Percentiles rank a stretch among this genome's conserved stretches.
phyloP scores from a whole-genome alignment of 108 stramenopile genomes.

The Cyclotella baltica region DNA sequence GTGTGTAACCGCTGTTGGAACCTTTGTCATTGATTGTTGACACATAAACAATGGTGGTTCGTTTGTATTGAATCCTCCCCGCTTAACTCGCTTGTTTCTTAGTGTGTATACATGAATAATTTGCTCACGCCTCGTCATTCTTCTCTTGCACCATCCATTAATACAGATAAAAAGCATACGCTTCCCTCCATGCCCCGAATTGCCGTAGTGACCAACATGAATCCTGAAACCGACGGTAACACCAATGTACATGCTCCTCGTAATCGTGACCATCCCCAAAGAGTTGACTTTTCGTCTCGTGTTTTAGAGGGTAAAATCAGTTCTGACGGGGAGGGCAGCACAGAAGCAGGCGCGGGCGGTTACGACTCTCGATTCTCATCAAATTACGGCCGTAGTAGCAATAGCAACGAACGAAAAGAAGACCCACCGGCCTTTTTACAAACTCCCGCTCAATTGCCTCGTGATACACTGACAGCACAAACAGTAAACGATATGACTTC shows the following conservation, averaged over 20 bases:
- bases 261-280: neutral
- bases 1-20: neutral
- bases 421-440: neutral
- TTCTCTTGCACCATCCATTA: neutral
- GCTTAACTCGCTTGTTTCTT: neutral
- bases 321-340: neutral
- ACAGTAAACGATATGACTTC: neutral
- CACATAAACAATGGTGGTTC: neutral
- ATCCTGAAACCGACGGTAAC: neutral
- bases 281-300: neutral
- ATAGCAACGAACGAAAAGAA: neutral
- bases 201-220: neutral
- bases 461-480: neutral
- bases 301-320: neutral
- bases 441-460: conserved; percentile 22
- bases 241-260: neutral
- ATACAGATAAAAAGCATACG: neutral
- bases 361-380: neutral
- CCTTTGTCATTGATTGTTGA: neutral
- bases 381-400: neutral
- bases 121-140: neutral
- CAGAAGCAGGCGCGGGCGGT: neutral
- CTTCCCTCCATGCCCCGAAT: neutral
- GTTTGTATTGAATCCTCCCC: no score
- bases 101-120: neutral